Evolutionary conservation across 2,329 filamentous ascomycete species (phyloP).

Genomic region (Neopestalotiopsis sp.): DNA sequence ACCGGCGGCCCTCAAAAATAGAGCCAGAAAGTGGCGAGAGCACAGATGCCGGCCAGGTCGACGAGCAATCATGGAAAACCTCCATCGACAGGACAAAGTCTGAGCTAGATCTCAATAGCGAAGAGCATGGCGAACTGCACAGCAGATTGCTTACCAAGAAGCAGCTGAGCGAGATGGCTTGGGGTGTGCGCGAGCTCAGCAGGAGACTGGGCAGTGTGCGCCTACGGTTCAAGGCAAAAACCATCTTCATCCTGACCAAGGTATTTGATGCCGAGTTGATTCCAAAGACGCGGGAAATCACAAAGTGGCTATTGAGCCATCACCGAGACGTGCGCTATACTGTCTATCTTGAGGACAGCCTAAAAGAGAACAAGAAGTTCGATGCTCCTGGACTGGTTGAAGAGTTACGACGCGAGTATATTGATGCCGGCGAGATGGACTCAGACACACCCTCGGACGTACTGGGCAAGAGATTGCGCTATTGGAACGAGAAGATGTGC

Average conservation of each 20-base stretch:
- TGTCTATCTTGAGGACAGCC: slow-evolving; percentile 81
- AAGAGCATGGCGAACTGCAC: slow-evolving; percentile 43
- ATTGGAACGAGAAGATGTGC: slow-evolving; percentile 85
- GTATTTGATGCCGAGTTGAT: slow-evolving; percentile 85
- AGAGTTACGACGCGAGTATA: slow-evolving; percentile 57
- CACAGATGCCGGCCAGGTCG: slow-evolving; percentile 54
- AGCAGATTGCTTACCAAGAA: slow-evolving; percentile 89
- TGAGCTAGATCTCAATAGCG: slow-evolving; percentile 42
- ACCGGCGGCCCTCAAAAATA: slow-evolving; percentile 30
- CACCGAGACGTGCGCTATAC: slow-evolving; percentile 72
- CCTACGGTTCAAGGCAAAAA: slow-evolving; percentile 80
- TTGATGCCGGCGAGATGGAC: slow-evolving; percentile 39
- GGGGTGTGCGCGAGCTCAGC: slow-evolving; percentile 89
- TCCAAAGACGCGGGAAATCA: slow-evolving; percentile 75
- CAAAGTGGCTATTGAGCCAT: slow-evolving; percentile 78
- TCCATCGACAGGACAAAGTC: slow-evolving; percentile 50
- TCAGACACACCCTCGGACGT: slow-evolving; percentile 39
- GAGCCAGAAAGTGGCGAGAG: slow-evolving; percentile 47
- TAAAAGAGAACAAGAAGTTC: slow-evolving; percentile 75
- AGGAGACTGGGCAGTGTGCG: slow-evolving; percentile 84
- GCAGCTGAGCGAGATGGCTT: slow-evolving; percentile 95
- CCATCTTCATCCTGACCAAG: slow-evolving; percentile 89
- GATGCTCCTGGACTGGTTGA: slow-evolving; percentile 71
- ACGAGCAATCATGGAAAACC: slow-evolving; percentile 61
- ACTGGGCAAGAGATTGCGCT: slow-evolving; percentile 66